Conservation (phyloP, 306 rosid genomes). For the Casuarina equisetifolia region DNA sequence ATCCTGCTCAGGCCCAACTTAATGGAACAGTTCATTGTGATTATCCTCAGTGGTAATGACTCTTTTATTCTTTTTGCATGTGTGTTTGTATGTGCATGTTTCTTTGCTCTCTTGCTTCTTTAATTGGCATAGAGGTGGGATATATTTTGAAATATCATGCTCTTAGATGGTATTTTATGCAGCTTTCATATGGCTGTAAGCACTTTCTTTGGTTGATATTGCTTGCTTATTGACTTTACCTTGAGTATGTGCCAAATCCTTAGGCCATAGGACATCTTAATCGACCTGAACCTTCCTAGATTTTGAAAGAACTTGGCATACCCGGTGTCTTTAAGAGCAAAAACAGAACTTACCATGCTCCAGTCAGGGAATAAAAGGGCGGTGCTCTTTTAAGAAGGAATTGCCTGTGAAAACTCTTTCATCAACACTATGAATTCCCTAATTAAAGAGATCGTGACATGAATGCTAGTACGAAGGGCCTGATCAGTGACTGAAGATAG, state of each 20-base stretch:
- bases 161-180: neutral
- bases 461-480: slow-evolving; percentile 16
- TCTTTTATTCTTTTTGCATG: slow-evolving; percentile 20
- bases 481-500: neutral
- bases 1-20: slow-evolving; percentile 91
- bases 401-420: slow-evolving; percentile 1
- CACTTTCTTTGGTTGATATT: slow-evolving; percentile 10
- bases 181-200: slow-evolving; percentile 9
- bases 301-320: slow-evolving; percentile 2
- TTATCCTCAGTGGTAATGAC: slow-evolving; percentile 81
- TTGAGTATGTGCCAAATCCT: neutral
- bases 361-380: neutral
- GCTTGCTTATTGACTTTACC: slow-evolving; percentile 1
- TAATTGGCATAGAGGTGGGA: slow-evolving; percentile 14
- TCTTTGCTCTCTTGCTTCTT: slow-evolving; percentile 16
- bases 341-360: neutral
- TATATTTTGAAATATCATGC: slow-evolving; percentile 15
- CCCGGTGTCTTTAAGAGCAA: neutral
- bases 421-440: neutral
- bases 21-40: slow-evolving; percentile 97
- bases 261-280: slow-evolving; percentile 2
- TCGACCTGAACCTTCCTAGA: neutral
- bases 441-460: neutral
- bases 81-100: slow-evolving; percentile 18
- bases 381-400: slow-evolving; percentile 3